phyloP scores from a whole-genome alignment of 1,284 basidiomycete genomes.

The Ceratobasidium sp. region DNA sequence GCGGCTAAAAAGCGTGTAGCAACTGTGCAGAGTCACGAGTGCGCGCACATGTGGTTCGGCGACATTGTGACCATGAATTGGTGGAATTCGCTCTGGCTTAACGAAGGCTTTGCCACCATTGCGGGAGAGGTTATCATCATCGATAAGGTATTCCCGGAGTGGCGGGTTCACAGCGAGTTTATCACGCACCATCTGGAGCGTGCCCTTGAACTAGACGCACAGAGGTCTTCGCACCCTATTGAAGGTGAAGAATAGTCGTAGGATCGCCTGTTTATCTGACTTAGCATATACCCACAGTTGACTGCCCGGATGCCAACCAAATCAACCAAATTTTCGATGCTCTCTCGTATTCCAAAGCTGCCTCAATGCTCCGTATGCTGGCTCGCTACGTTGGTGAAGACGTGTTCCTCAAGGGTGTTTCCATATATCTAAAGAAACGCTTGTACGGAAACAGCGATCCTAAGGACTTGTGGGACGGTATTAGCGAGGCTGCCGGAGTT shows the following conservation, averaged over 20 bases:
- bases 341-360: slow-evolving; percentile 87
- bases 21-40: slow-evolving; percentile 72
- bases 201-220: slow-evolving; percentile 71
- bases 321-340: slow-evolving; percentile 85
- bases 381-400: slow-evolving; percentile 90
- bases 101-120: slow-evolving; percentile 80
- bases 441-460: slow-evolving; percentile 87
- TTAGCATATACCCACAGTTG: slow-evolving; percentile 56
- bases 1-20: slow-evolving; percentile 82
- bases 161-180: slow-evolving; percentile 67
- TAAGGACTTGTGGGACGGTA: slow-evolving; percentile 89
- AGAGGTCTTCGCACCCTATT: slow-evolving; percentile 93
- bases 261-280: background rate
- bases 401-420: slow-evolving; percentile 84
- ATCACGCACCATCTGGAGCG: slow-evolving; percentile 66
- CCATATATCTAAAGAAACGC: slow-evolving; percentile 90
- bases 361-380: slow-evolving; percentile 90
- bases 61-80: slow-evolving; percentile 55
- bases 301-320: slow-evolving; percentile 85
- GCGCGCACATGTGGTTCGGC: slow-evolving; percentile 79
- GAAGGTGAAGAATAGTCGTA: slow-evolving; percentile 54
- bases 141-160: slow-evolving; percentile 78
- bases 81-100: slow-evolving; percentile 51
- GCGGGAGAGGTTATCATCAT: slow-evolving; percentile 87
- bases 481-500: slow-evolving; percentile 77